Evolutionary conservation across 306 rosid species (phyloP).

Genomic region (Fagus crenata): DNA sequence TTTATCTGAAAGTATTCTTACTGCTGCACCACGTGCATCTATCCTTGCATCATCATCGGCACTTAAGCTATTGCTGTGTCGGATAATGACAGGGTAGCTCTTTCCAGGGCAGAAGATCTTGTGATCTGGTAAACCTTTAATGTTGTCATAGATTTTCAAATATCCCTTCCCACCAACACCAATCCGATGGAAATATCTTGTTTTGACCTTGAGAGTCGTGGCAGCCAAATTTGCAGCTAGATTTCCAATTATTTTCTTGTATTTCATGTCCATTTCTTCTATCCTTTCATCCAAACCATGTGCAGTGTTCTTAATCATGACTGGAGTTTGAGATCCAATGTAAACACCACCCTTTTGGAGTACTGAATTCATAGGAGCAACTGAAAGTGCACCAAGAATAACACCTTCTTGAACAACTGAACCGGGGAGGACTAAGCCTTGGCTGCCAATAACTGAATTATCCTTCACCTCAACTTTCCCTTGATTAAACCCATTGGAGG

Average conservation of each 20-base stretch:
- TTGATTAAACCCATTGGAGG: constrained; percentile 50
- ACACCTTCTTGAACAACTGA: constrained; percentile 72
- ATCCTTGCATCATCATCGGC: constrained; percentile 93
- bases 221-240: constrained; percentile 79
- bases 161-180: constrained; percentile 81
- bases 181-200: constrained; percentile 88
- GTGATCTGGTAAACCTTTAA: constrained; percentile 63
- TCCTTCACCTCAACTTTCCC: constrained; percentile 67
- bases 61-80: constrained; percentile 90
- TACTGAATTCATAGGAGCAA: constrained; percentile 68
- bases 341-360: constrained; percentile 79
- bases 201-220: constrained; percentile 80
- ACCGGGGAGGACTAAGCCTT: constrained; percentile 79
- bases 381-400: constrained; percentile 85
- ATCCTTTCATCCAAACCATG: constrained; percentile 65
- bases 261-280: constrained; percentile 77
- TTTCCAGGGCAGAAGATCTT: constrained; percentile 73
- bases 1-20: constrained; percentile 58
- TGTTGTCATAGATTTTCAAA: constrained; percentile 64
- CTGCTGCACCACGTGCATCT: constrained; percentile 88
- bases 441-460: constrained; percentile 74
- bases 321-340: constrained; percentile 69
- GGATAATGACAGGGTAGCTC: constrained; percentile 57
- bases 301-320: constrained; percentile 56
- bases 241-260: constrained; percentile 74